Base-by-base conservation (phyloP, 768 basidiomycete genomes). In the Boletus barrowsii region DNA sequence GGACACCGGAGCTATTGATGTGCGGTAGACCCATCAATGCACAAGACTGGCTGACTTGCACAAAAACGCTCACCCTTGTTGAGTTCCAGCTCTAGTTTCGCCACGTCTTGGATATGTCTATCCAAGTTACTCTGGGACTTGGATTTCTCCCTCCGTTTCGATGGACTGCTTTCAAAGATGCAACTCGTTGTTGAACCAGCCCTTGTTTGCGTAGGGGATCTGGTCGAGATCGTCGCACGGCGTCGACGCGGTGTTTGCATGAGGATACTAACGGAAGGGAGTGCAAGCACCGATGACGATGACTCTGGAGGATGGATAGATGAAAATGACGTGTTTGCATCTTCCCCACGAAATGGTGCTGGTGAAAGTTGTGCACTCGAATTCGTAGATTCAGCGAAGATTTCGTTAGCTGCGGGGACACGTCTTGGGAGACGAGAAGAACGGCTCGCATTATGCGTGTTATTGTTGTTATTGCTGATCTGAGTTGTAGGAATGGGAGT, bases 151-250 rank as follows among this genome's bases (percentile, higher is more conserved):
- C 77, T 80, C 40, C 80, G 75, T 65, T 80, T 87, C 35, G 84
- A 83, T 14, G 85, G 84, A 20, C 83, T 84, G 18, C 72, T 68
- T 22, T 78, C 77, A 14, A 75, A 62, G 17, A 77, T 71, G 13
- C 66, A 62, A 33, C 53, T 61, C 45, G 63, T 53, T 44, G 57
- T 57, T 35, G 64, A 62, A 51, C 66, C 67, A 42, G 29, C 39
- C 42, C 14, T 48, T 41, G 62, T 63, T 36, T 72, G 73, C 53
- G 79, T 75, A 0, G 86, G 87, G 0, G 87, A 85, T 26, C 78
- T 73, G 26, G 83, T 81, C 17, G 86, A 82, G 55, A 90, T 82
- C 1, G 89, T 90, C 26, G 86, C 87, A 10, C 88, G 73, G 22
- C 79, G 74, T 29, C 68, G 70, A 18, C 67, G 67, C 3, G 75